Conservation (phyloP, 192 early-diverging fungal genomes). For the Linderina pennispora region DNA sequence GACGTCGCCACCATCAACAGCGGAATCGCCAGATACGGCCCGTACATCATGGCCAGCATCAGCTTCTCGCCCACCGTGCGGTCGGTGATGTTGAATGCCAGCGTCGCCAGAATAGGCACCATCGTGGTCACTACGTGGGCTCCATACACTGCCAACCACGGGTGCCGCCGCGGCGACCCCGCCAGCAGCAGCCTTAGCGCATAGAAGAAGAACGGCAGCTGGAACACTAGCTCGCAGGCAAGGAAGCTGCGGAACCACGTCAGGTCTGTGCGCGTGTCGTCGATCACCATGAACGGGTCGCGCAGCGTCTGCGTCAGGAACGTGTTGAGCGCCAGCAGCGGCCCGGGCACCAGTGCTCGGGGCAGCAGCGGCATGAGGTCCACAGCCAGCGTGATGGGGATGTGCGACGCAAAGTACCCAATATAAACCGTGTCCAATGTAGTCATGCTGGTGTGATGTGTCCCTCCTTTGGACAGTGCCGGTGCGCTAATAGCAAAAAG, state of each 20-base stretch:
- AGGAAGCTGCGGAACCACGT: constrained; percentile 63
- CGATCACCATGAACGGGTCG: constrained; percentile 59
- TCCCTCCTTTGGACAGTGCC: too few species aligned
- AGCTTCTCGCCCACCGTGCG: constrained; percentile 38
- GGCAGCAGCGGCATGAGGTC: constrained; percentile 55
- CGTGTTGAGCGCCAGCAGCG: constrained; percentile 23
- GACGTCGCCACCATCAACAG: constrained; percentile 47
- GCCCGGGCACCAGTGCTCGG: constrained; percentile 15
- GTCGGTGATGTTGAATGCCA: constrained; percentile 45
- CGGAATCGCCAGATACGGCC: constrained; percentile 63
- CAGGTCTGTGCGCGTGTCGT: constrained; percentile 17
- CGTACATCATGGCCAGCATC: constrained; percentile 51
- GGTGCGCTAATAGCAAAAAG: too few species aligned
- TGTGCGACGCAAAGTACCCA: constrained; percentile 64
- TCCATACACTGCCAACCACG: constrained; percentile 57
- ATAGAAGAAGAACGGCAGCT: constrained; percentile 68
- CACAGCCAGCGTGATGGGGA: constrained; percentile 58
- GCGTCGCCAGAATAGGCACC: constrained; percentile 49
- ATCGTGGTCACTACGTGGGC: constrained; percentile 72
- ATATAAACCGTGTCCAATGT: constrained; percentile 58
- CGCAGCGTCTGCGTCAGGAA: constrained; percentile 48
- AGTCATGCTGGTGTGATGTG: constrained; percentile 15
- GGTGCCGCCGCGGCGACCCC: constrained; percentile 13
- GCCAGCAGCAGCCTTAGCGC: constrained; percentile 52
- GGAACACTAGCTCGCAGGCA: constrained; percentile 54